Conservation (phyloP, 2,329 filamentous ascomycete species). For the Alternaria brassicae region DNA sequence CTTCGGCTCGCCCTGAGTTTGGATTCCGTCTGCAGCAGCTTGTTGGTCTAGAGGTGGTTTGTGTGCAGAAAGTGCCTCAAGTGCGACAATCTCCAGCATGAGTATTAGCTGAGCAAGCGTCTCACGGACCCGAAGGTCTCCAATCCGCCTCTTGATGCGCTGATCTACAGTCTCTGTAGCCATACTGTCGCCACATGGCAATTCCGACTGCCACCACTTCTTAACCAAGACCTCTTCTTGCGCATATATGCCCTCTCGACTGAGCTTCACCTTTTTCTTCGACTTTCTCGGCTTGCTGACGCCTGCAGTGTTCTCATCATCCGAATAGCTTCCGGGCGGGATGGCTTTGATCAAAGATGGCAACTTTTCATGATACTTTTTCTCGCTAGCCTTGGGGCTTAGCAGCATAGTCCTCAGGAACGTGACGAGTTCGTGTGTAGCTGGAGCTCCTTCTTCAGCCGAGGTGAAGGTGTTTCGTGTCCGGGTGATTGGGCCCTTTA, state of each 20-base stretch:
- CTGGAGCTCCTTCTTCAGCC: conserved; percentile 65
- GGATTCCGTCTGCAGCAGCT: conserved; percentile 22
- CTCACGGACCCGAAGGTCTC: conserved; percentile 74
- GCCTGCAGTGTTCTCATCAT: conserved; percentile 50
- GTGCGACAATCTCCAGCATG: conserved; percentile 75
- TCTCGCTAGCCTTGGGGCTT: conserved; percentile 72
- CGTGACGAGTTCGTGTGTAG: conserved; percentile 68
- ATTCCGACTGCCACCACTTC: conserved; percentile 70
- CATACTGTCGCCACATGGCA: conserved; percentile 46
- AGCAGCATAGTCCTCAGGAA: conserved; percentile 75
- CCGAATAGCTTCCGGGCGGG: conserved; percentile 51
- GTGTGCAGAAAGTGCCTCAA: conserved; percentile 61
- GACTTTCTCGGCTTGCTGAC: conserved; percentile 49
- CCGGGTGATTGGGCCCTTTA: conserved; percentile 79
- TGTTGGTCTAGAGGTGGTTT: conserved; percentile 35
- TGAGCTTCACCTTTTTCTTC: conserved; percentile 61
- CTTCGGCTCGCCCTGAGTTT: conserved; percentile 38
- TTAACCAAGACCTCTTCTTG: conserved; percentile 69
- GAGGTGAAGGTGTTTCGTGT: conserved; percentile 74
- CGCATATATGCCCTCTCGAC: conserved; percentile 73
- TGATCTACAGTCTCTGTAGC: conserved; percentile 51
- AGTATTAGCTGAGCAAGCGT: conserved; percentile 82
- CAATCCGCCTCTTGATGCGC: conserved; percentile 68
- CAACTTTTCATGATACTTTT: conserved; percentile 78
- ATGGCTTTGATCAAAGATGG: conserved; percentile 69